These are phyloP conservation scores for Suillus weaverae DNA, from an alignment of 768 basidiomycete species.

Conservation along the genomic window DNA sequence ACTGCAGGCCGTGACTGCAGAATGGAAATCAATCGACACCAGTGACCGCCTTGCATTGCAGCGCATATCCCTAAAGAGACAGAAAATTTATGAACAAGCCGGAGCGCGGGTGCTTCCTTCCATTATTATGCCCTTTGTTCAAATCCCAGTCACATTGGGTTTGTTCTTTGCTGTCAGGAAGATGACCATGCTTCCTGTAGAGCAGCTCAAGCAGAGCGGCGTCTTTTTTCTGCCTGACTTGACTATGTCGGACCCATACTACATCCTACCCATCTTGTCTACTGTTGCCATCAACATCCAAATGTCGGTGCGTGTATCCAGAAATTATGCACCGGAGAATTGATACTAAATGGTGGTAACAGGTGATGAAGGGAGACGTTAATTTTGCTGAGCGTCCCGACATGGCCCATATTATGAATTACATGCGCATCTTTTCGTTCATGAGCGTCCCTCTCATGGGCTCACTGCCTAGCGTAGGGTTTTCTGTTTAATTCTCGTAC, in stretches of 20 bases:
- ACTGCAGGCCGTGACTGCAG: conserved; percentile 53
- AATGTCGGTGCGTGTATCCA: conserved; percentile 47
- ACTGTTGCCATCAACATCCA: conserved; percentile 66
- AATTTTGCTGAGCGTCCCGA: conserved; percentile 51
- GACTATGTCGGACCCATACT: conserved; percentile 74
- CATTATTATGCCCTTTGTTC: conserved; percentile 59
- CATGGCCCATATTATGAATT: conserved; percentile 69
- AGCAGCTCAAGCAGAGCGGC: conserved; percentile 77
- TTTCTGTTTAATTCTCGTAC: not conserved
- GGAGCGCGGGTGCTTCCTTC: conserved; percentile 61
- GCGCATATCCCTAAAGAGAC: conserved; percentile 45
- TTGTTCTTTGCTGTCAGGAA: conserved; percentile 81
- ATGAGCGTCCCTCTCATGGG: conserved; percentile 52
- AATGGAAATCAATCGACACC: conserved; percentile 42
- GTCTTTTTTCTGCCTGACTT: conserved; percentile 74
- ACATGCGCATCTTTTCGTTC: conserved; percentile 58
- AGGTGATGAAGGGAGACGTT: conserved; percentile 54
- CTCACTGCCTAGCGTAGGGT: conserved; percentile 65
- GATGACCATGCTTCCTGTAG: conserved; percentile 70
- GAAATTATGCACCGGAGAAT: not conserved
- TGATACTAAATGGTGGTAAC: conserved; percentile 6
- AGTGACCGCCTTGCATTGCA: conserved; percentile 44
- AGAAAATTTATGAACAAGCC: conserved; percentile 58
- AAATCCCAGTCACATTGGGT: conserved; percentile 75
- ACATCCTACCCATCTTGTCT: conserved; percentile 62